Percentiles rank a stretch among this genome's conserved stretches.
Evolutionary conservation across 2,329 filamentous ascomycete species (phyloP).

Genomic region (Albophoma yamanashiensis): DNA sequence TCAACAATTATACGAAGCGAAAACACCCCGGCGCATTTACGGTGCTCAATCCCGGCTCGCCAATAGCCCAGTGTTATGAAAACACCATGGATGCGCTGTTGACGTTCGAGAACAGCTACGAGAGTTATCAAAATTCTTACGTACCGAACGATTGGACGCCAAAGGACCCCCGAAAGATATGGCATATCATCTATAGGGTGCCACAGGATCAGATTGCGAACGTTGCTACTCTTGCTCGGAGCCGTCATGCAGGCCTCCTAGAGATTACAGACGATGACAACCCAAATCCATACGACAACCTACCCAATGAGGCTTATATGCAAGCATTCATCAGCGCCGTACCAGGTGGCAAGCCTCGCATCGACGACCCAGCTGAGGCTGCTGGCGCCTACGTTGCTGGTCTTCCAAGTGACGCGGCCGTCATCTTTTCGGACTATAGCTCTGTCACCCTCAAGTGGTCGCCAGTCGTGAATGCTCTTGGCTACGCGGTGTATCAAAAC

Average conservation of each 20-base stretch:
- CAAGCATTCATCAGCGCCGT: neutral
- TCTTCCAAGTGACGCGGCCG: neutral
- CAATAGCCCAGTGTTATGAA: neutral
- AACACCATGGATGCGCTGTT: neutral
- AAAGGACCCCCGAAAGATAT: neutral
- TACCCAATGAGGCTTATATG: neutral
- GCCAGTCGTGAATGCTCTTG: neutral
- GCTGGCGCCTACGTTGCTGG: neutral
- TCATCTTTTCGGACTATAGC: neutral
- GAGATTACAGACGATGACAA: neutral
- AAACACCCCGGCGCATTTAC: neutral
- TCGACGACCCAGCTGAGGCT: neutral
- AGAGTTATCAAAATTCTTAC: neutral
- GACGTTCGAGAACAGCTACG: neutral
- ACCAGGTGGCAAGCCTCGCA: neutral
- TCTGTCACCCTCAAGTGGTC: neutral
- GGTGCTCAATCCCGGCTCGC: neutral
- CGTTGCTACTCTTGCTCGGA: neutral
- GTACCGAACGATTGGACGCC: neutral
- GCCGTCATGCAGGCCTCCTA: neutral
- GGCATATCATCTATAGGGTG: neutral
- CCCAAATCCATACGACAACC: neutral
- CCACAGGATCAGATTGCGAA: neutral
- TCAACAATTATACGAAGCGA: neutral
- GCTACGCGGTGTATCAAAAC: neutral